Conservation (phyloP, 1,284 basidiomycete species). For the Trametes polyzona region DNA sequence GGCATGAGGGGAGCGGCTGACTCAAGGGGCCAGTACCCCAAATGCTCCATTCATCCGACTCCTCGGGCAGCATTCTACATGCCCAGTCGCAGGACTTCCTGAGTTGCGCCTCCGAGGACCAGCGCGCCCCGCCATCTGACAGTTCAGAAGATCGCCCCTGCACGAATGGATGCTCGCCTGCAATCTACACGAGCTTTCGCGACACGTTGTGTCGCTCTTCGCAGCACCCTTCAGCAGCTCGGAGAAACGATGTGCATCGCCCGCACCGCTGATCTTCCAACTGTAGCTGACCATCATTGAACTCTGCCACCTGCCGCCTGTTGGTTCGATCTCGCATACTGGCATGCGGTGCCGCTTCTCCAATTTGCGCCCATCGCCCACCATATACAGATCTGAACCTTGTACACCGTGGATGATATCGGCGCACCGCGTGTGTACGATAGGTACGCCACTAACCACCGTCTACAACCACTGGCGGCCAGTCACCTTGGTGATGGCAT, state of each 20-base stretch:
- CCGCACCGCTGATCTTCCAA: slow-evolving; percentile 3
- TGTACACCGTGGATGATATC: no score
- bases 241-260: neutral
- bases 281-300: neutral
- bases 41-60: neutral
- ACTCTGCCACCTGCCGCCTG: neutral
- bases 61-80: neutral
- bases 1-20: neutral
- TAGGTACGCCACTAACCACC: no score
- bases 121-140: neutral
- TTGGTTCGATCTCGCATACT: neutral
- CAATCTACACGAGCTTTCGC: neutral
- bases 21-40: neutral
- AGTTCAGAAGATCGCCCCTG: neutral
- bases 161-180: neutral
- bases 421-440: no score
- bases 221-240: neutral
- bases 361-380: neutral
- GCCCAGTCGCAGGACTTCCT: neutral
- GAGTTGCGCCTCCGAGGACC: neutral
- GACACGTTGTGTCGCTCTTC: neutral
- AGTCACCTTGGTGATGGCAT: neutral
- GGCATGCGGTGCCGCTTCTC: neutral
- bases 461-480: neutral
- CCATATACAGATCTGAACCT: neutral